phyloP scores from a whole-genome alignment of 345 rosid species.

The Linum tenue region DNA sequence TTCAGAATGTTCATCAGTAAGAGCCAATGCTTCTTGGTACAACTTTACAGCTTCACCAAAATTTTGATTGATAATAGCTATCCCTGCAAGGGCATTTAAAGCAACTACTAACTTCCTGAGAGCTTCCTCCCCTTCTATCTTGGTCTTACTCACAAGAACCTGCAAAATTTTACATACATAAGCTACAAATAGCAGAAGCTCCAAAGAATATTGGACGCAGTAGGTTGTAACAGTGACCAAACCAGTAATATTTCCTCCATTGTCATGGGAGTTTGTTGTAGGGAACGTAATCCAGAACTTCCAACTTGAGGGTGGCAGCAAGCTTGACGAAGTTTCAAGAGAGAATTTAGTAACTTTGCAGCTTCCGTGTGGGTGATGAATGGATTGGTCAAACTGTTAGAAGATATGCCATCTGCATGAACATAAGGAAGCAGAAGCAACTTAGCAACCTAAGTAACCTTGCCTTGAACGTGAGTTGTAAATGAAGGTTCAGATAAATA shows the following conservation, averaged over 20 bases:
- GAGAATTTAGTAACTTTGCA: conserved; percentile 75
- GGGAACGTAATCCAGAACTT: conserved; percentile 80
- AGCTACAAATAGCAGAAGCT: conserved; percentile 12
- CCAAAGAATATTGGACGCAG: conserved; percentile 3
- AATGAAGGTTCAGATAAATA: conserved; percentile 18
- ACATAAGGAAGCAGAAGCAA: conserved; percentile 5
- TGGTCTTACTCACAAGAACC: conserved; percentile 94
- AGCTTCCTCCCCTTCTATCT: conserved; percentile 86
- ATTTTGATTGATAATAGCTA: conserved; percentile 68
- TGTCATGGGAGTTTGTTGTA: conserved; percentile 91
- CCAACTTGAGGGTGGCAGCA: conserved; percentile 99
- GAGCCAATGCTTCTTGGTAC: conserved; percentile 67
- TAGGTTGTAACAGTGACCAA: conserved; percentile 8
- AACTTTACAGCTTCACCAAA: conserved; percentile 52
- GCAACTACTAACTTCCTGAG: conserved; percentile 74
- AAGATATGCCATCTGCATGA: conserved; percentile 37
- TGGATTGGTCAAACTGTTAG: conserved; percentile 35
- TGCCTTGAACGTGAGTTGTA: conserved; percentile 2
- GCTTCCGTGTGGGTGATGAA: conserved; percentile 74
- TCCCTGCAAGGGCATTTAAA: conserved; percentile 88
- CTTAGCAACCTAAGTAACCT: neutral
- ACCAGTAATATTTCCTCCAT: conserved; percentile 95
- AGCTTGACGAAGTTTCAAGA: conserved; percentile 97
- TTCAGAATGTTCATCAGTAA: conserved; percentile 57
- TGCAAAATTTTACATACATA: conserved; percentile 22